These are phyloP conservation scores for Nemania abortiva DNA, from an alignment of 2,329 filamentous ascomycete genomes.

Conservation along the genomic window DNA sequence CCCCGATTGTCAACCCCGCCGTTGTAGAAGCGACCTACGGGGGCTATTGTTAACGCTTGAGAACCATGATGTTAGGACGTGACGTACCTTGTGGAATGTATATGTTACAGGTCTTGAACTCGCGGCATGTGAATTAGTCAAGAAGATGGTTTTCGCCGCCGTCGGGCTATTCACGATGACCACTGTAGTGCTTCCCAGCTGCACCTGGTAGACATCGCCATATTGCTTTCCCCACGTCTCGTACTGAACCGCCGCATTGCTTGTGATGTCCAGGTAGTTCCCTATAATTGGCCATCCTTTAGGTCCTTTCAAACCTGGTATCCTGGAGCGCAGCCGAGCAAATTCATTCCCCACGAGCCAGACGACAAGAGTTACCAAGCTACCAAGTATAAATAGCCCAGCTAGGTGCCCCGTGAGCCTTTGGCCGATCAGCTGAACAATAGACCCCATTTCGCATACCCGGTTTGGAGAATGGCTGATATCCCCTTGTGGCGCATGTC, in stretches of 20 bases:
- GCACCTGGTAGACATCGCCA: constrained; percentile 74
- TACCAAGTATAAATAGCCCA: constrained; percentile 19
- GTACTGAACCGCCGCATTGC: constrained; percentile 64
- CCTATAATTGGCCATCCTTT: constrained; percentile 64
- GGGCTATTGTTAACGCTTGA: background rate
- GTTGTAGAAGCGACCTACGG: constrained; percentile 71
- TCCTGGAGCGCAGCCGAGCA: constrained; percentile 43
- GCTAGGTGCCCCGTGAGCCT: constrained; percentile 11
- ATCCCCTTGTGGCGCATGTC: constrained; percentile 1
- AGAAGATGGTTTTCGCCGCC: constrained; percentile 79
- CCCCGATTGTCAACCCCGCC: constrained; percentile 85
- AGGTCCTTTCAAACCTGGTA: constrained; percentile 46
- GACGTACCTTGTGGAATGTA: constrained; percentile 80
- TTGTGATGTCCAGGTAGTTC: constrained; percentile 70
- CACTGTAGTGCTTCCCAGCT: constrained; percentile 77
- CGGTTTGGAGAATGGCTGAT: background rate
- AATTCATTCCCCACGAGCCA: constrained; percentile 47
- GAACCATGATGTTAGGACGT: background rate
- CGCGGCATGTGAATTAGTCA: constrained; percentile 80
- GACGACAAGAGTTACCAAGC: constrained; percentile 29
- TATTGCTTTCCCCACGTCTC: constrained; percentile 70
- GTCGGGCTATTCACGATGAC: constrained; percentile 85
- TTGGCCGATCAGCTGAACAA: constrained; percentile 17
- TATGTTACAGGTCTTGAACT: constrained; percentile 83
- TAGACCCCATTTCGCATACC: constrained; percentile 26